Conservation (phyloP, 768 basidiomycete species). For the Rhizopogon salebrosus region DNA sequence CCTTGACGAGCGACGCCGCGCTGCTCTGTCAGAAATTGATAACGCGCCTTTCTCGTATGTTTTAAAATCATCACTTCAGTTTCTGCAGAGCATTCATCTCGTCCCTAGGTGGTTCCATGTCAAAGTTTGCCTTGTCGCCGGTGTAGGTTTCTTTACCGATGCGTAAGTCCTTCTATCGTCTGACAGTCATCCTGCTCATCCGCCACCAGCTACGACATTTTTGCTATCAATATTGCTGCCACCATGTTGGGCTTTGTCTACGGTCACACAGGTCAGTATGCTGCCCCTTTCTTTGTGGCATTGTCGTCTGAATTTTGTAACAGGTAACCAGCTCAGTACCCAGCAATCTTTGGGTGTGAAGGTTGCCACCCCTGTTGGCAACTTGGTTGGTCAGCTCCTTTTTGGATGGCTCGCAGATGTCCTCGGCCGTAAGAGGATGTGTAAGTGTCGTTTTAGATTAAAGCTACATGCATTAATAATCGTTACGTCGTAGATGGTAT, state of each 20-base stretch:
- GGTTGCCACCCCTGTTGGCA: constrained; percentile 73
- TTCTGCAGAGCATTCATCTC: background rate
- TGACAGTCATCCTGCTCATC: background rate
- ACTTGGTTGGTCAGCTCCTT: constrained; percentile 66
- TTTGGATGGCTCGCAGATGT: constrained; percentile 81
- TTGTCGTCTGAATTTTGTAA: background rate
- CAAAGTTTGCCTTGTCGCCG: constrained; percentile 64
- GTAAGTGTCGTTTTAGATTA: constrained; percentile 34
- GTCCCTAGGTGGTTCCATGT: constrained; percentile 73
- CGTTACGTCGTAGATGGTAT: constrained; percentile 35
- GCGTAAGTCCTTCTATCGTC: constrained; percentile 38
- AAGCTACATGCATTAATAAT: background rate
- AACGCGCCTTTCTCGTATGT: constrained; percentile 78
- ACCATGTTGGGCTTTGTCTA: constrained; percentile 85
- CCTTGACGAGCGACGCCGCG: constrained; percentile 70
- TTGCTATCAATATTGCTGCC: constrained; percentile 83
- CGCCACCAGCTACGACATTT: constrained; percentile 60
- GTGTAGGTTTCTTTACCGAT: constrained; percentile 91
- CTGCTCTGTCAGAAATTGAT: constrained; percentile 83
- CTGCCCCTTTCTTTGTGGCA: background rate
- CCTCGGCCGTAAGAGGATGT: constrained; percentile 77
- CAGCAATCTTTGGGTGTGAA: constrained; percentile 77
- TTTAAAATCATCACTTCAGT: background rate
- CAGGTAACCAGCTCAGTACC: constrained; percentile 26
- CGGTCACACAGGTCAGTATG: constrained; percentile 24